phyloP scores from a whole-genome alignment of 1,284 basidiomycete genomes.

The Fomitopsis palustris region DNA sequence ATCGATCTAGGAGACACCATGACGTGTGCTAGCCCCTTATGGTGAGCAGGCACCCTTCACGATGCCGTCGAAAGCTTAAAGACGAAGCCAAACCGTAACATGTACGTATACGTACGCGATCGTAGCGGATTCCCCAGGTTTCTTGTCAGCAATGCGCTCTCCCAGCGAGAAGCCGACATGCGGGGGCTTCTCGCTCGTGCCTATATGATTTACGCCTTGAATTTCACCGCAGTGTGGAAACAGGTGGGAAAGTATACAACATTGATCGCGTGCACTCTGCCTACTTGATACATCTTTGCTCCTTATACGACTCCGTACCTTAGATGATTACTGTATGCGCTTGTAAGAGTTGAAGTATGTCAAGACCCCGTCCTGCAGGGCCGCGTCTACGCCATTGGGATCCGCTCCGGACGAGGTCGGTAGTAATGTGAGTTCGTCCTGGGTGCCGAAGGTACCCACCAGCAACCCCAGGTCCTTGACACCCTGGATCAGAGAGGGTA shows the following conservation, averaged over 20 bases:
- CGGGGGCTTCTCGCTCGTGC: background rate
- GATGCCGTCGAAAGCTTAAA: background rate
- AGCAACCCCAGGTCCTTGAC: slow-evolving; percentile 89
- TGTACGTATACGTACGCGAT: background rate
- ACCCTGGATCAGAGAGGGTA: slow-evolving; percentile 82
- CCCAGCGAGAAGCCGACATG: background rate
- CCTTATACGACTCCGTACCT: background rate
- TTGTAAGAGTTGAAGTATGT: slow-evolving; percentile 60
- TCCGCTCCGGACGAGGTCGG: slow-evolving; percentile 41
- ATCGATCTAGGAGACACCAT: slow-evolving; percentile 41
- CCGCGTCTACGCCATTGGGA: slow-evolving; percentile 59
- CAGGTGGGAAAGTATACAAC: background rate
- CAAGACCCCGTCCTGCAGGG: slow-evolving; percentile 57
- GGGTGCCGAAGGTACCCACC: slow-evolving; percentile 73
- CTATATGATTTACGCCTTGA: background rate
- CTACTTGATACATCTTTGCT: background rate
- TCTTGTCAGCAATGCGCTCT: background rate
- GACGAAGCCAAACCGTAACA: background rate
- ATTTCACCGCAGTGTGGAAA: background rate
- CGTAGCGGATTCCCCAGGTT: background rate
- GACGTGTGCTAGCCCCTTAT: background rate
- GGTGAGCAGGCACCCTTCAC: background rate
- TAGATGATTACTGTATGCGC: slow-evolving; percentile 11
- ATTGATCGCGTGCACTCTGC: background rate
- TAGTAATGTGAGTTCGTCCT: slow-evolving; percentile 41